Percentiles rank a stretch among this genome's conserved stretches.
phyloP scores from a whole-genome alignment of 2,329 filamentous ascomycete genomes.

The Didymella arachidicola region DNA sequence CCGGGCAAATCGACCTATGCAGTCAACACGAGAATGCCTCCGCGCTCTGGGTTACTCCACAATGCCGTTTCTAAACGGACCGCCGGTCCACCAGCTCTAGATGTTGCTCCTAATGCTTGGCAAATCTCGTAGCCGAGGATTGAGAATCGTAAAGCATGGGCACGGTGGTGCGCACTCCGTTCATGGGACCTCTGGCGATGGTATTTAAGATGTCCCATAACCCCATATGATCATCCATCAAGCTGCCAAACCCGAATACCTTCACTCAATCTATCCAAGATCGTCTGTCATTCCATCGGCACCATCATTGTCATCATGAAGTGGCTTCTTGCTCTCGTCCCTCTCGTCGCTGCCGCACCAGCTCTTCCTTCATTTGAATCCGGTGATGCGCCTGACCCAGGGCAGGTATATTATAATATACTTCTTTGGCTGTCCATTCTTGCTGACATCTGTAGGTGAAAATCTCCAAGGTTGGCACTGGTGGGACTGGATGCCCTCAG shows the following conservation, averaged over 20 bases:
- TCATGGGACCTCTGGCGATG: conserved; percentile 8
- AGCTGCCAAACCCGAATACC: conserved; percentile 20
- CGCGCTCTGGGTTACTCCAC: conserved; percentile 28
- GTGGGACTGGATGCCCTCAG: conserved; percentile 58
- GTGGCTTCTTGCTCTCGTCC: conserved; percentile 47
- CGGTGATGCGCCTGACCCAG: conserved; percentile 42
- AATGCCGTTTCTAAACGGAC: conserved; percentile 41
- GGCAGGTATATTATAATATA: conserved; percentile 30
- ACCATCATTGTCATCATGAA: conserved; percentile 45
- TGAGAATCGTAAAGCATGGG: not conserved
- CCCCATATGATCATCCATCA: conserved; percentile 41
- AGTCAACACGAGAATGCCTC: conserved; percentile 45
- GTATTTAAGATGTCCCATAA: conserved; percentile 45
- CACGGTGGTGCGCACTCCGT: not conserved
- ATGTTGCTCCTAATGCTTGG: conserved; percentile 46
- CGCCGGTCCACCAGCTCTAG: conserved; percentile 45
- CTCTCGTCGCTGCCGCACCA: conserved; percentile 43
- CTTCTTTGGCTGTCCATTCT: not conserved
- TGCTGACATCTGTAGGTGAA: conserved; percentile 47
- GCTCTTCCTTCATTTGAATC: conserved; percentile 23
- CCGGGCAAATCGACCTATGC: conserved; percentile 18
- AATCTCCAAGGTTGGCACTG: conserved; percentile 56
- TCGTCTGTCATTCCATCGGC: conserved; percentile 18
- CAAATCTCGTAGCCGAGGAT: conserved; percentile 14
- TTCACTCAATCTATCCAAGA: conserved; percentile 31